Evolutionary conservation across 306 rosid genomes (phyloP).

Genomic region (Sicyos baderoa): DNA sequence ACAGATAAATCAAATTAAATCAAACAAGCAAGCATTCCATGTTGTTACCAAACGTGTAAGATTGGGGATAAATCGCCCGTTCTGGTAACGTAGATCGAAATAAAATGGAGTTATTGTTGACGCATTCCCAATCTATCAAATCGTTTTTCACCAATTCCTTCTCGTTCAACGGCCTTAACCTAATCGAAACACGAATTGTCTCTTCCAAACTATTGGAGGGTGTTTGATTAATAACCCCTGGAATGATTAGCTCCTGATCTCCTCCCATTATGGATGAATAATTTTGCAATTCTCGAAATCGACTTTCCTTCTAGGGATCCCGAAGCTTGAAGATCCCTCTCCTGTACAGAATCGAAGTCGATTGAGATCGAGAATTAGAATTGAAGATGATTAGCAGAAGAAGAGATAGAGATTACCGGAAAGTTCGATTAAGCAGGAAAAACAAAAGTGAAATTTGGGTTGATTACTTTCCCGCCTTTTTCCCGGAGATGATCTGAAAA

Average conservation of each 20-base stretch:
- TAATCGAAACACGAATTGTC: constrained; percentile 58
- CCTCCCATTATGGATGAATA: constrained; percentile 11
- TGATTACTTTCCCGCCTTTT: constrained; percentile 3
- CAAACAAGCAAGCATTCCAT: neutral
- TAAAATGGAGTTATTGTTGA: constrained; percentile 33
- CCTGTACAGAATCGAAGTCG: neutral
- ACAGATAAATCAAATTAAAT: neutral
- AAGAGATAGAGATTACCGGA: constrained; percentile 1
- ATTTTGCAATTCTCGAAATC: neutral
- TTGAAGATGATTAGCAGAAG: neutral
- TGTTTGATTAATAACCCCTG: neutral
- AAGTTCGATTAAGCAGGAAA: neutral
- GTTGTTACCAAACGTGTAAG: constrained; percentile 51
- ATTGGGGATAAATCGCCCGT: constrained; percentile 32
- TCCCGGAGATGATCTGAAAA: neutral
- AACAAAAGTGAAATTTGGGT: neutral
- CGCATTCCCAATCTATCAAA: constrained; percentile 51
- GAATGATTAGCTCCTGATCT: constrained; percentile 20
- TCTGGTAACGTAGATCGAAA: constrained; percentile 36
- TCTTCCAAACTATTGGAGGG: constrained; percentile 37
- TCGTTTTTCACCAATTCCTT: constrained; percentile 45
- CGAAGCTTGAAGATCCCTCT: constrained; percentile 13
- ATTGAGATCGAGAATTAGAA: neutral
- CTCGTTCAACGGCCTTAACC: constrained; percentile 72
- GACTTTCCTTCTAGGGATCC: constrained; percentile 2